Conservation (phyloP, 306 rosid species). For the Cotoneaster glaucophyllus region DNA sequence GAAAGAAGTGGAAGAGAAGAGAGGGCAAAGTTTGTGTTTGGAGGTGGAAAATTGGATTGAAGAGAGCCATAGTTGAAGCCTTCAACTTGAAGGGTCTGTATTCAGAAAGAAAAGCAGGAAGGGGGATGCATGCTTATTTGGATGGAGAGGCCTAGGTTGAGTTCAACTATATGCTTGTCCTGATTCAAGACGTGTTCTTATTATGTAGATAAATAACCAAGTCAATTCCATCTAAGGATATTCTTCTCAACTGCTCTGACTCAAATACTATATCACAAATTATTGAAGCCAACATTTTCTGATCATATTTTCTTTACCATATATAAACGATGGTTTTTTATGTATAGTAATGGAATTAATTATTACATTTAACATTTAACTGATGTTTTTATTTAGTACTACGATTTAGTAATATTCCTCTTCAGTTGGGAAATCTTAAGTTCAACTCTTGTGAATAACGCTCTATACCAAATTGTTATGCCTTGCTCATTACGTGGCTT, state of each 20-base stretch:
- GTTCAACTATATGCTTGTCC: constrained; percentile 12
- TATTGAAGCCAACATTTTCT: background rate
- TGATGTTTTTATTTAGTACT: too few species aligned
- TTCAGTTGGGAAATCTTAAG: too few species aligned
- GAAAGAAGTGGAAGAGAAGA: constrained; percentile 6
- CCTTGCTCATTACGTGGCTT: too few species aligned
- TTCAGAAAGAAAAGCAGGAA: background rate
- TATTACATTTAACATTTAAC: too few species aligned
- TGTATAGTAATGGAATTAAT: too few species aligned
- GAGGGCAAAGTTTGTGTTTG: background rate
- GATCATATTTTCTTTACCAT: background rate
- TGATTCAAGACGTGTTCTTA: background rate
- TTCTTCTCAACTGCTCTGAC: background rate
- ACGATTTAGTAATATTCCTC: too few species aligned
- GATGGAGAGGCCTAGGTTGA: constrained; percentile 2
- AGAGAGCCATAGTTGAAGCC: constrained; percentile 33
- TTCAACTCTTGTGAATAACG: too few species aligned
- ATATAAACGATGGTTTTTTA: background rate
- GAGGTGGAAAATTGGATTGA: constrained; percentile 4
- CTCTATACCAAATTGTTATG: too few species aligned
- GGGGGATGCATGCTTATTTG: background rate
- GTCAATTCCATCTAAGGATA: background rate
- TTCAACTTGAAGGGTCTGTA: background rate
- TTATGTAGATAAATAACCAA: background rate
- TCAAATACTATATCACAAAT: background rate